Evolutionary conservation across 2,329 filamentous ascomycete genomes (phyloP).

Genomic region (Cladosporium halotolerans): DNA sequence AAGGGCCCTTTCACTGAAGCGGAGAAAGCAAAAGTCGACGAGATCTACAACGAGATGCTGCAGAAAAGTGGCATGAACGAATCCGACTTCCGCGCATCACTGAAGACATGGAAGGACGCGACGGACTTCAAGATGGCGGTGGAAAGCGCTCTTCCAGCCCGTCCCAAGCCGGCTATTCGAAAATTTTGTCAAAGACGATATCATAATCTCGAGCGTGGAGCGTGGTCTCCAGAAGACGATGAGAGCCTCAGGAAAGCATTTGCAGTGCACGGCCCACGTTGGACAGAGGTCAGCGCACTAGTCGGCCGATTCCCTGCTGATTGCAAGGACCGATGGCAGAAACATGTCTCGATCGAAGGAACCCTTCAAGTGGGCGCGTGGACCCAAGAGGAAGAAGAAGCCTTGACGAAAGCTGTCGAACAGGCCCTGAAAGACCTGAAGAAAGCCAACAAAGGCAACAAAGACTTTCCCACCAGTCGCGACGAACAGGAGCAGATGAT

Average conservation of each 20-base stretch:
- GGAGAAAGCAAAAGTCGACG: slow-evolving; percentile 24
- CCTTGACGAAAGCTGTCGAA: slow-evolving; percentile 43
- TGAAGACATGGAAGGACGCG: slow-evolving; percentile 27
- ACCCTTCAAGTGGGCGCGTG: slow-evolving; percentile 51
- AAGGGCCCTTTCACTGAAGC: slow-evolving; percentile 14
- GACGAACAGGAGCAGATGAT: slow-evolving; percentile 49
- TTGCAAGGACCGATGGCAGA: slow-evolving; percentile 63
- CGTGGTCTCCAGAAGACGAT: slow-evolving; percentile 56
- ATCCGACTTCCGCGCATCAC: slow-evolving; percentile 17
- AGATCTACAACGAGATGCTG: slow-evolving; percentile 20
- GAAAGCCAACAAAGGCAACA: slow-evolving; percentile 28
- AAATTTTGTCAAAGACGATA: slow-evolving; percentile 54
- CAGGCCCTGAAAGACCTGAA: slow-evolving; percentile 48
- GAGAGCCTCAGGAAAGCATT: slow-evolving; percentile 45
- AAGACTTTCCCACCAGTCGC: slow-evolving; percentile 28
- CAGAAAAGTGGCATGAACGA: slow-evolving; percentile 14
- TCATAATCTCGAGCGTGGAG: slow-evolving; percentile 56
- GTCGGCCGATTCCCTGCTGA: slow-evolving; percentile 61
- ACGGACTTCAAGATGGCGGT: slow-evolving; percentile 26
- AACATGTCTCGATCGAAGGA: slow-evolving; percentile 56
- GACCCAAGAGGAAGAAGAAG: slow-evolving; percentile 53
- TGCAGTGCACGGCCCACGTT: slow-evolving; percentile 49
- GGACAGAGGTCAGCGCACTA: slow-evolving; percentile 55
- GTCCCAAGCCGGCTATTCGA: slow-evolving; percentile 30
- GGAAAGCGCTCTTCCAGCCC: slow-evolving; percentile 27